Evolutionary conservation across 2,329 filamentous ascomycete species (phyloP).

Genomic region (Paecilomyces fulvus): DNA sequence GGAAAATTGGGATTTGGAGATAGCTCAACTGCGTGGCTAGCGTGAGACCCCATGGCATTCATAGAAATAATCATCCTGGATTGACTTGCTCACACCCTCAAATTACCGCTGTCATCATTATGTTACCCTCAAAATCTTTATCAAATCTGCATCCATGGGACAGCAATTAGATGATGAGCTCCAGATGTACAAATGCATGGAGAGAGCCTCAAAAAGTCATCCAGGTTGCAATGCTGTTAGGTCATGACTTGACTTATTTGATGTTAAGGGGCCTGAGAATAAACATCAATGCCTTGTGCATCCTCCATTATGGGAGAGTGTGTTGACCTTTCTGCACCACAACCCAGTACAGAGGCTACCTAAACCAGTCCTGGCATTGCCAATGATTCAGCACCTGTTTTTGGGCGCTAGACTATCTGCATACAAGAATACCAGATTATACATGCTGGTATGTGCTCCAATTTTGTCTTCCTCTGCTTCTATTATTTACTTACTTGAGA

Average conservation of each 20-base stretch:
- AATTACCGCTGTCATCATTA: slow-evolving; percentile 17
- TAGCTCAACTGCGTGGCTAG: slow-evolving; percentile 27
- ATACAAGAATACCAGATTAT: slow-evolving; percentile 38
- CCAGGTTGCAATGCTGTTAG: slow-evolving; percentile 20
- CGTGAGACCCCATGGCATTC: too few relatives aligned
- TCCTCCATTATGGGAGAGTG: slow-evolving; percentile 37
- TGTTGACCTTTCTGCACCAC: slow-evolving; percentile 30
- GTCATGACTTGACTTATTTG: background rate
- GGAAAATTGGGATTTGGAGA: slow-evolving; percentile 30
- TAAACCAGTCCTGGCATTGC: slow-evolving; percentile 24
- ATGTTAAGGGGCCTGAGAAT: slow-evolving; percentile 3
- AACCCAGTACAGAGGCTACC: slow-evolving; percentile 23
- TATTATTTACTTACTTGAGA: slow-evolving; percentile 4
- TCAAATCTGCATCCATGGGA: slow-evolving; percentile 19
- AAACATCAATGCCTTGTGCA: slow-evolving; percentile 30
- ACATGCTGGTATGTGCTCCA: slow-evolving; percentile 34
- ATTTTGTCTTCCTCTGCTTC: slow-evolving; percentile 1
- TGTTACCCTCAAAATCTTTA: slow-evolving; percentile 23
- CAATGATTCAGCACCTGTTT: slow-evolving; percentile 36
- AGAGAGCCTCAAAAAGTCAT: slow-evolving; percentile 14
- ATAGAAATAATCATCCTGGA: too few relatives aligned
- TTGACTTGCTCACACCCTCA: too few relatives aligned
- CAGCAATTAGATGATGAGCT: slow-evolving; percentile 30
- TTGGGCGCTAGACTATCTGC: slow-evolving; percentile 38
- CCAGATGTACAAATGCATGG: slow-evolving; percentile 36